Evolutionary conservation across 495 filamentous ascomycete genomes (phyloP).

Genomic region (Daldinia childiae): DNA sequence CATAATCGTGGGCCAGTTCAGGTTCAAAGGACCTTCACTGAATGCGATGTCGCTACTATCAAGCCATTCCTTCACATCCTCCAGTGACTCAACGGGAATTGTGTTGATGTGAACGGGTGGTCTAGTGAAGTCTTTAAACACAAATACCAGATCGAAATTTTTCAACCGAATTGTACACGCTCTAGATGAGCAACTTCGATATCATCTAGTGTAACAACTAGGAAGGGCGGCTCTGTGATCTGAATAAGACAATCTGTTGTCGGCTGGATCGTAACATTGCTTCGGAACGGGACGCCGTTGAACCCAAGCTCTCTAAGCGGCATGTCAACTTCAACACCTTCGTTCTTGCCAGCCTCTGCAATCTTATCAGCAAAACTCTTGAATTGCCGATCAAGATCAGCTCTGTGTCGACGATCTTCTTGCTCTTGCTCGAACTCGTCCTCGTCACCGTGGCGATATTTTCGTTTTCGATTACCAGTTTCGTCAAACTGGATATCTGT

Average conservation of each 20-base stretch:
- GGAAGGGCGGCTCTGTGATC: constrained; percentile 95
- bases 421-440: constrained; percentile 99
- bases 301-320: constrained; percentile 97
- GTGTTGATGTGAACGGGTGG: constrained; percentile 94
- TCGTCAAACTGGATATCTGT: constrained; percentile 99
- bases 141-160: constrained; percentile 98
- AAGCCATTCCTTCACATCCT: constrained; percentile 97
- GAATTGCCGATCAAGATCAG: constrained; percentile 93
- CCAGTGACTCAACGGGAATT: constrained; percentile 93
- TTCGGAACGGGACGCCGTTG: constrained; percentile 93
- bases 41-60: constrained; percentile 94
- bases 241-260: constrained; percentile 99
- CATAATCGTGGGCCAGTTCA: constrained; percentile 99
- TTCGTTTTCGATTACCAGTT: constrained; percentile 96
- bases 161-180: constrained; percentile 96
- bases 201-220: constrained; percentile 92
- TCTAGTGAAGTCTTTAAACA: constrained; percentile 95
- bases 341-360: constrained; percentile 86
- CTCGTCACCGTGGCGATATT: constrained; percentile 98
- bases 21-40: constrained; percentile 93
- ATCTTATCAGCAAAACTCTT: constrained; percentile 98
- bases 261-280: constrained; percentile 92
- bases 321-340: constrained; percentile 88
- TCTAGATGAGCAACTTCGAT: constrained; percentile 97
- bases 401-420: constrained; percentile 89